phyloP scores from a whole-genome alignment of 2,329 filamentous ascomycete genomes.

The Helminthosporium solani region DNA sequence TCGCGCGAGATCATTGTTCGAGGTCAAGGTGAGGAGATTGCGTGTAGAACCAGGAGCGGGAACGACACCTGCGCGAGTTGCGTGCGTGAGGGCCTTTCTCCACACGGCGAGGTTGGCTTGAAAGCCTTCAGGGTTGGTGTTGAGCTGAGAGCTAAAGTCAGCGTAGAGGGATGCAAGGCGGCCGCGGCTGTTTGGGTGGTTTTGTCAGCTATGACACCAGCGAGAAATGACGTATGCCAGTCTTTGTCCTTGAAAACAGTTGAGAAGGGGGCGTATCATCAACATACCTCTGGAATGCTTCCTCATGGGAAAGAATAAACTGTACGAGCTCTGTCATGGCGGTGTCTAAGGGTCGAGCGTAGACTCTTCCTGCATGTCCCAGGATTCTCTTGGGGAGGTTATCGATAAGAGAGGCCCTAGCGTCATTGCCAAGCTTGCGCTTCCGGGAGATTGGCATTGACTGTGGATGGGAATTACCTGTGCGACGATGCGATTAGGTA shows the following conservation, averaged over 20 bases:
- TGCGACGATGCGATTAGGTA: too few relatives aligned
- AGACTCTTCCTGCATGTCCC: slow-evolving; percentile 5
- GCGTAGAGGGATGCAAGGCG: slow-evolving; percentile 85
- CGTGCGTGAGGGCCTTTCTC: slow-evolving; percentile 71
- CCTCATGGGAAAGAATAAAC: slow-evolving; percentile 55
- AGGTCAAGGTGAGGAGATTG: slow-evolving; percentile 54
- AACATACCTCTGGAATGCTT: slow-evolving; percentile 49
- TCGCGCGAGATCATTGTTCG: slow-evolving; percentile 64
- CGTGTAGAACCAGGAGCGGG: slow-evolving; percentile 43
- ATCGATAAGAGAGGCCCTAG: slow-evolving; percentile 1
- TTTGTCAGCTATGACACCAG: too few relatives aligned
- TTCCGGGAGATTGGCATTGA: not conserved
- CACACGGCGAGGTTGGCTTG: slow-evolving; percentile 76
- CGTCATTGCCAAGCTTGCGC: not conserved
- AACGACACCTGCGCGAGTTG: slow-evolving; percentile 64
- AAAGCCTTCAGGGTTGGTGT: slow-evolving; percentile 83
- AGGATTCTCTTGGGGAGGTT: not conserved
- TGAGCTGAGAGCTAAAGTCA: slow-evolving; percentile 73
- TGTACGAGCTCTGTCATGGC: slow-evolving; percentile 68
- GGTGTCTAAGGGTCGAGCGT: slow-evolving; percentile 18
- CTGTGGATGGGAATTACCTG: too few relatives aligned
- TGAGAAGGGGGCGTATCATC: not conserved
- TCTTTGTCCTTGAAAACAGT: too few relatives aligned
- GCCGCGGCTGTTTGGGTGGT: slow-evolving; percentile 59
- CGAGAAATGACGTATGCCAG: too few relatives aligned